A percentile compares a stretch with the other conserved stretches of the same genome.
Evolutionary conservation across 1,139 yeast genomes (phyloP).

Genomic region (Geotrichum cucujoidarum): DNA sequence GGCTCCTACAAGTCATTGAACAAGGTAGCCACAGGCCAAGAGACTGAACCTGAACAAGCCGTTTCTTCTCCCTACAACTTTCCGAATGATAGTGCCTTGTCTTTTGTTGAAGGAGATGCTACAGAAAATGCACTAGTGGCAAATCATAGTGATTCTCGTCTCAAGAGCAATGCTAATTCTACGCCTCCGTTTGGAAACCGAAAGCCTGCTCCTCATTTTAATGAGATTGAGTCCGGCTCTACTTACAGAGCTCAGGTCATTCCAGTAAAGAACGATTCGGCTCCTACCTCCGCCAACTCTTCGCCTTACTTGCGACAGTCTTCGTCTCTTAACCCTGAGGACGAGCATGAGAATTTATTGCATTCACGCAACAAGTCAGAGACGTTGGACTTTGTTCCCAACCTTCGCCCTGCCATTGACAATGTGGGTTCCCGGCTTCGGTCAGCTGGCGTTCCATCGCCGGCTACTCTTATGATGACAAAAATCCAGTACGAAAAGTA

Average conservation of each 20-base stretch:
- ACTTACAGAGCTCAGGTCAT: conserved; percentile 19
- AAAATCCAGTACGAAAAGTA: conserved; percentile 20
- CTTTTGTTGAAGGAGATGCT: conserved; percentile 13
- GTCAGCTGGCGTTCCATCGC: conserved; percentile 16
- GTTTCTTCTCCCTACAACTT: conserved; percentile 5
- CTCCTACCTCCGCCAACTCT: background rate
- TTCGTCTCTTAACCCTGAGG: background rate
- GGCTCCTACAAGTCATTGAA: conserved; percentile 15
- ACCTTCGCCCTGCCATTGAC: conserved; percentile 19
- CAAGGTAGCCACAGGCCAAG: conserved; percentile 4
- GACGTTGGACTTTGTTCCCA: conserved; percentile 19
- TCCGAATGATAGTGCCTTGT: conserved; percentile 13
- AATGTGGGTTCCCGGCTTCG: conserved; percentile 18
- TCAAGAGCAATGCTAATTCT: background rate
- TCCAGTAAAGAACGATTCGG: conserved; percentile 9
- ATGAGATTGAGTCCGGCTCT: conserved; percentile 18
- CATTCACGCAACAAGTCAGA: conserved; percentile 12
- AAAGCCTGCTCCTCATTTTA: conserved; percentile 16
- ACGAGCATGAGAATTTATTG: background rate
- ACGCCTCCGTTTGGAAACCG: conserved; percentile 4
- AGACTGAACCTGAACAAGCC: background rate
- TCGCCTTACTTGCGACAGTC: background rate
- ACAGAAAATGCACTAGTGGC: background rate
- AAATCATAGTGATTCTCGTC: background rate
- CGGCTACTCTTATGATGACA: conserved; percentile 20